A percentile compares a stretch with the other conserved stretches of the same genome.
Evolutionary conservation across 1,284 basidiomycete genomes (phyloP).

Genomic region (Erythrobasidium hasegawianum): DNA sequence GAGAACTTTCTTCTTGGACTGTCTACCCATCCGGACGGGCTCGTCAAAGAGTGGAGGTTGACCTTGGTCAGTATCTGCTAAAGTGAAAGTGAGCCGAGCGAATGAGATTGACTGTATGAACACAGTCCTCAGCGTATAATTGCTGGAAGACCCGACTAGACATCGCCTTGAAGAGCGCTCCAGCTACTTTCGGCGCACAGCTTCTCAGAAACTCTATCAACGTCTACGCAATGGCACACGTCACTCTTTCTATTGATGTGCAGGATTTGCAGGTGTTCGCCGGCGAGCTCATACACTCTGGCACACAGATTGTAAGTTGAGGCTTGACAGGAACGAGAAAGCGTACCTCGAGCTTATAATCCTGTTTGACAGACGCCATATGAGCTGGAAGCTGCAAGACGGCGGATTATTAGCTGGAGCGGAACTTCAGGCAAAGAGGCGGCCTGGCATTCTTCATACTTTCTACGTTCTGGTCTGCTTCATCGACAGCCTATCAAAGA

Average conservation of each 20-base stretch:
- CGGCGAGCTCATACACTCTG: slow-evolving; percentile 34
- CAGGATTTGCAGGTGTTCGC: slow-evolving; percentile 45
- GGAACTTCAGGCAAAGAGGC: slow-evolving; percentile 39
- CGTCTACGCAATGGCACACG: slow-evolving; percentile 44
- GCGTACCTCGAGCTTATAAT: too few species aligned
- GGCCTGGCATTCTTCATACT: slow-evolving; percentile 43
- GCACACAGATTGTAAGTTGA: too few species aligned
- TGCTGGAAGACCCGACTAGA: slow-evolving; percentile 44
- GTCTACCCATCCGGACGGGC: slow-evolving; percentile 40
- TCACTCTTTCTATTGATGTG: slow-evolving; percentile 44
- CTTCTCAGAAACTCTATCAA: slow-evolving; percentile 43
- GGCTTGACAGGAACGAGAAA: too few species aligned
- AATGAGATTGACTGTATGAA: background rate
- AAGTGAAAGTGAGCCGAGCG: too few species aligned
- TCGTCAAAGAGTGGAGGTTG: slow-evolving; percentile 42
- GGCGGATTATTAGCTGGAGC: slow-evolving; percentile 24
- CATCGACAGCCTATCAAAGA: slow-evolving; percentile 20
- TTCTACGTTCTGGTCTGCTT: slow-evolving; percentile 39
- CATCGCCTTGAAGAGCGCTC: slow-evolving; percentile 37
- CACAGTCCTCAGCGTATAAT: slow-evolving; percentile 41
- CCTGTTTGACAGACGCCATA: slow-evolving; percentile 16
- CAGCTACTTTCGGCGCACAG: slow-evolving; percentile 37
- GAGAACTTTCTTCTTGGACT: slow-evolving; percentile 31
- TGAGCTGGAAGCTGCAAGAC: slow-evolving; percentile 16
- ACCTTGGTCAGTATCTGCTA: slow-evolving; percentile 40